Evolutionary conservation across 2,329 filamentous ascomycete genomes (phyloP).

Genomic region (Xylariaceae sp.): DNA sequence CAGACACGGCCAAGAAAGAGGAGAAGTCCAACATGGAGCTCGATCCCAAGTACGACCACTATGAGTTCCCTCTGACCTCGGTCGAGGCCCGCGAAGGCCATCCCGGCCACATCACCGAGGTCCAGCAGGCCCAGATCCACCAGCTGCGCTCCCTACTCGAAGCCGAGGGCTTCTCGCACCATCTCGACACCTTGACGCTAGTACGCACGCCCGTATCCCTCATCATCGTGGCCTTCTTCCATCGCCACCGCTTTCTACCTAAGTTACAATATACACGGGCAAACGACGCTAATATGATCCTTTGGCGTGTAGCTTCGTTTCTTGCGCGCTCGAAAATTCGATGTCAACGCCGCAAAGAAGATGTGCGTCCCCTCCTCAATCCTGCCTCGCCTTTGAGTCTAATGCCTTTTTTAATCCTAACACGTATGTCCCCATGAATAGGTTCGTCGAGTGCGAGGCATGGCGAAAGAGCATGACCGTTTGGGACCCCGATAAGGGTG

Average conservation of each 20-base stretch:
- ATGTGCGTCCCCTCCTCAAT: constrained; percentile 64
- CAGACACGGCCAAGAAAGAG: constrained; percentile 25
- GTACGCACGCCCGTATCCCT: constrained; percentile 47
- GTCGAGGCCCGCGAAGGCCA: constrained; percentile 71
- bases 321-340: constrained; percentile 91
- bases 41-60: constrained; percentile 92
- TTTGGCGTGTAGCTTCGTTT: constrained; percentile 66
- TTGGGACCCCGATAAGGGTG: constrained; percentile 79
- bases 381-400: no score
- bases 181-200: constrained; percentile 89
- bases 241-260: neutral
- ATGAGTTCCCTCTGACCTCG: constrained; percentile 83
- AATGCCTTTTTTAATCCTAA: constrained; percentile 9
- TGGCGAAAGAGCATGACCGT: constrained; percentile 80
- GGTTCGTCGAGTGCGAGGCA: constrained; percentile 87
- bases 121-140: constrained; percentile 85
- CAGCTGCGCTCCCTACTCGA: constrained; percentile 86
- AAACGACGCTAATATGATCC: constrained; percentile 12
- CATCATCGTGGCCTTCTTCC: neutral
- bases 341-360: constrained; percentile 76
- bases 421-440: constrained; percentile 35
- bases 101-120: constrained; percentile 79
- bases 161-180: constrained; percentile 74
- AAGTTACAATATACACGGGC: neutral
- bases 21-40: constrained; percentile 49